A percentile compares a stretch with the other conserved stretches of the same genome.
phyloP scores from a whole-genome alignment of 2,329 filamentous ascomycete genomes.

The Fusarium verticillioides region DNA sequence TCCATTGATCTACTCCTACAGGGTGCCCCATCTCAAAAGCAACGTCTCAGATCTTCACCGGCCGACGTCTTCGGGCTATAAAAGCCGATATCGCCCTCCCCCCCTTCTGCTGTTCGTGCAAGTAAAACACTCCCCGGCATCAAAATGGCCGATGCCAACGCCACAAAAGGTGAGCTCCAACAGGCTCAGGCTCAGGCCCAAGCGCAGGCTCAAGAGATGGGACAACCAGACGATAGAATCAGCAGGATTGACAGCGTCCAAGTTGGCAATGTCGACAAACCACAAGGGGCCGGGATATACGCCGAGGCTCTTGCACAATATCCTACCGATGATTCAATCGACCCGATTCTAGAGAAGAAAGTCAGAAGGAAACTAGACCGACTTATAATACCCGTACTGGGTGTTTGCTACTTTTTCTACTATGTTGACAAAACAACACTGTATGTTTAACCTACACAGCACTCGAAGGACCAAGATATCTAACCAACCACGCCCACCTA shows the following conservation, averaged over 20 bases:
- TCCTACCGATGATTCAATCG: slow-evolving; percentile 52
- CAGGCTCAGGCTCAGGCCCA: slow-evolving; percentile 1
- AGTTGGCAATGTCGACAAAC: slow-evolving; percentile 7
- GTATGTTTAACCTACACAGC: background rate
- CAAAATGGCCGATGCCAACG: background rate
- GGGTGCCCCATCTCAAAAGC: background rate
- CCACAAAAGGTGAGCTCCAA: background rate
- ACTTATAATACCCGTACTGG: slow-evolving; percentile 52
- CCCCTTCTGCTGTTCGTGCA: background rate
- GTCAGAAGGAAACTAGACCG: slow-evolving; percentile 52
- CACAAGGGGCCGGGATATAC: slow-evolving; percentile 45
- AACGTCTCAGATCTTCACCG: background rate
- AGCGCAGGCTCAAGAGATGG: slow-evolving; percentile 1
- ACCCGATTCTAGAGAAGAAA: slow-evolving; percentile 47
- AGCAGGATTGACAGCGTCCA: background rate
- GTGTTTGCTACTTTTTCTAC: slow-evolving; percentile 56
- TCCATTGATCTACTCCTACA: background rate
- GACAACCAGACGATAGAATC: slow-evolving; percentile 2
- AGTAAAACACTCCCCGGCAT: background rate
- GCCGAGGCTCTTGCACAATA: slow-evolving; percentile 50
- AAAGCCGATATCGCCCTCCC: background rate
- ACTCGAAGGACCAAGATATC: background rate
- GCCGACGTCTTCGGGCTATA: background rate
- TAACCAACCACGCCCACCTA: background rate
- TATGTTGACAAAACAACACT: slow-evolving; percentile 63